Evolutionary conservation across 352 stramenopile genomes (phyloP), one percentile per base, ranked within the genome.

Genomic region (Phytopythium mirpurense): DNA sequence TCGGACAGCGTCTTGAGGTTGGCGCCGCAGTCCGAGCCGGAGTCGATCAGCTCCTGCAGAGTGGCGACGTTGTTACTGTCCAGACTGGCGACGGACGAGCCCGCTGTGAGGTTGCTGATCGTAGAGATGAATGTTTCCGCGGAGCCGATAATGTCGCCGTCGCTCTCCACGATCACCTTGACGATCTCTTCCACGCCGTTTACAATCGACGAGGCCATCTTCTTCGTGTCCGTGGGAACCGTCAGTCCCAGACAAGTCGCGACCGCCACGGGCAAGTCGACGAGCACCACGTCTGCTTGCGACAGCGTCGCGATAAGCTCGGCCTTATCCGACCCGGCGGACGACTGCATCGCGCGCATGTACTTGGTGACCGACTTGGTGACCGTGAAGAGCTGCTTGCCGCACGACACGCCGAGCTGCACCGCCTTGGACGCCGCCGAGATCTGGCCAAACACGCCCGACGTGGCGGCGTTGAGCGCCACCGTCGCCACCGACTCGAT

Each of bases 401-500:
- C 69, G 21, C 80, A 91, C 44, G 68, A 59, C 23, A 91, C 46
- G 1, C 67, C 68, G 2, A 49, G 60, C 54, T 72, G 68, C 9
- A 88, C 67, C 12, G 66, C 63, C 44, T 74, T 74, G 61, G 63
- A 69, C 3, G 81, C 70, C 0, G 46, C 44, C 26, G 51, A 59
- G 26, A 90, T 52, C 43, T 83, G 35, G 19, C 67, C 73, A 34
- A 89, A 84, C 5, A 90, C 67, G 0, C 81, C 81, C 1, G 63
- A 56, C 6, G 71, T 78, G 3, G 76, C 78, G 3, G 67, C 60
- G 26, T 74, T 84, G 29, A 92, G 35, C 1, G 70, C 71, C 0
- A 78, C 72, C 18, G 66, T 76, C 2, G 73, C 78, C 5, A 83
- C 70, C 1, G 70, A 63, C 0, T 50, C 68, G 15, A 86, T 46